These are phyloP conservation scores for Ophiosphaerella herpotricha DNA, from an alignment of 2,329 filamentous ascomycete genomes.

Conservation along the genomic window DNA sequence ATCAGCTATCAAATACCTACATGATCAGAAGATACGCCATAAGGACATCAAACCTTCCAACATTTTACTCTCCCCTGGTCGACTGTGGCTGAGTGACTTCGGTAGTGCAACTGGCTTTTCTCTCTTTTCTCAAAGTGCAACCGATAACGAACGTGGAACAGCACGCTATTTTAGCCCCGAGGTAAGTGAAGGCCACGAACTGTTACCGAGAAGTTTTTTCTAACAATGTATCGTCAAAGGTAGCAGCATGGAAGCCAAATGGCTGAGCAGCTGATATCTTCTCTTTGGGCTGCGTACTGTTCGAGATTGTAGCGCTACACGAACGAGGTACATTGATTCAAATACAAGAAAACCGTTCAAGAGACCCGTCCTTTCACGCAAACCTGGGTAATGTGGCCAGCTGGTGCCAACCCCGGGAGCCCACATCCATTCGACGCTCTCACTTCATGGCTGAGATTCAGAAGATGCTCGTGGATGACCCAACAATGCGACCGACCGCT, in stretches of 20 bases:
- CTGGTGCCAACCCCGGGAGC: background rate
- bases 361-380: conserved; percentile 72
- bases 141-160: conserved; percentile 27
- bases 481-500: conserved; percentile 7
- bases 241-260: conserved; percentile 9
- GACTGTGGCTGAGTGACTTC: conserved; percentile 27
- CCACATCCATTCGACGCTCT: background rate
- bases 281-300: conserved; percentile 71
- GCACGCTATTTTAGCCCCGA: conserved; percentile 28
- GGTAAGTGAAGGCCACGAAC: background rate
- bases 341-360: conserved; percentile 55
- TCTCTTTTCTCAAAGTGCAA: conserved; percentile 21
- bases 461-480: conserved; percentile 7
- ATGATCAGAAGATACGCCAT: conserved; percentile 22
- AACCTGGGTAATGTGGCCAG: conserved; percentile 68
- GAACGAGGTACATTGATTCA: conserved; percentile 61
- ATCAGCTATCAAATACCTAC: conserved; percentile 23
- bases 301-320: conserved; percentile 68
- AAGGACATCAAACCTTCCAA: conserved; percentile 31
- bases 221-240: background rate
- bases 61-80: conserved; percentile 14
- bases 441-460: conserved; percentile 4
- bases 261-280: conserved; percentile 65
- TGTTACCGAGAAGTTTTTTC: background rate
- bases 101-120: conserved; percentile 30